phyloP scores from a whole-genome alignment of 129 eudicot genomes.

The Chrysanthemum lavandulifolium region DNA sequence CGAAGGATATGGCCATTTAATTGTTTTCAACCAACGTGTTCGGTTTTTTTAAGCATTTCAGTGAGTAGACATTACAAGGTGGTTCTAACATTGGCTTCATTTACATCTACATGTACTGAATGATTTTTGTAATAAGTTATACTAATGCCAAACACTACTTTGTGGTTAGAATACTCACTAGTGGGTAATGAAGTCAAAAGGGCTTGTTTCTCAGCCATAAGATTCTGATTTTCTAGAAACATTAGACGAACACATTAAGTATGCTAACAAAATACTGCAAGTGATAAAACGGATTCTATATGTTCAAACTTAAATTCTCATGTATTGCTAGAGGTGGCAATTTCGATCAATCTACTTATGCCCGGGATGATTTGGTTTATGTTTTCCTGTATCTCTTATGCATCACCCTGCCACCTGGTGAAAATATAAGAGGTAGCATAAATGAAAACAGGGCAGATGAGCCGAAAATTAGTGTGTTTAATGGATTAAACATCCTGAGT shows the following conservation, averaged over 20 bases:
- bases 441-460: too few relatives aligned
- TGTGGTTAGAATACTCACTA: neutral
- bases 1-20: neutral
- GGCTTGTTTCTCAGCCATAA: constrained; percentile 6
- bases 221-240: neutral
- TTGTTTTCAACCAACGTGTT: neutral
- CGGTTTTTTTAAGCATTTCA: neutral
- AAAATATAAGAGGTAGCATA: too few relatives aligned
- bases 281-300: too few relatives aligned
- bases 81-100: neutral
- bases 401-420: too few relatives aligned
- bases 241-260: neutral
- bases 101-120: too few relatives aligned
- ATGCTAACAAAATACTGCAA: neutral
- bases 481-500: too few relatives aligned
- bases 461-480: too few relatives aligned
- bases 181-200: neutral
- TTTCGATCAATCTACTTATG: too few relatives aligned
- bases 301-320: too few relatives aligned
- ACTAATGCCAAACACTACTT: neutral
- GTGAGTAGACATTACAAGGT: neutral
- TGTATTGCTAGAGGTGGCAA: too few relatives aligned
- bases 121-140: neutral
- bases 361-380: too few relatives aligned
- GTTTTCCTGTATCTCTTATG: too few relatives aligned